phyloP scores from a whole-genome alignment of 768 basidiomycete genomes.

The Hygrophorus pudorinus region DNA sequence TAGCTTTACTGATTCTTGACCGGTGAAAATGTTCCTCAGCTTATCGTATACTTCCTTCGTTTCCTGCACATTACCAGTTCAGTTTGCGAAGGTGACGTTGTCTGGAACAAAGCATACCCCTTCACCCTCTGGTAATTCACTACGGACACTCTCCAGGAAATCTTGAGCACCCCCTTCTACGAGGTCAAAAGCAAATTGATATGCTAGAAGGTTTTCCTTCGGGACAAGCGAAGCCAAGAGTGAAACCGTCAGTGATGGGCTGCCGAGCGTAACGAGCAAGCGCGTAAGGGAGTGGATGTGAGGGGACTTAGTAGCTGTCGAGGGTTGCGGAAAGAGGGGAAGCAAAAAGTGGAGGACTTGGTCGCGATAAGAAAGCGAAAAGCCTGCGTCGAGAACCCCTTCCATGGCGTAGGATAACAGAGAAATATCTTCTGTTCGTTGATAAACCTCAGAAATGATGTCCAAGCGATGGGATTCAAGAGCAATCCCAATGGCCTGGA shows the following conservation, averaged over 20 bases:
- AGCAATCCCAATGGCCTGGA: constrained; percentile 88
- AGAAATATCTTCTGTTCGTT: constrained; percentile 61
- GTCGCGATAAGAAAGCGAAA: constrained; percentile 78
- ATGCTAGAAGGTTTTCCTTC: constrained; percentile 68
- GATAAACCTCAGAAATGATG: constrained; percentile 70
- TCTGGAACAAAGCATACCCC: constrained; percentile 31
- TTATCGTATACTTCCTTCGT: constrained; percentile 61
- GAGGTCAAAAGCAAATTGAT: constrained; percentile 93
- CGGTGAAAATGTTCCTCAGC: constrained; percentile 74
- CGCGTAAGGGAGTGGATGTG: constrained; percentile 80
- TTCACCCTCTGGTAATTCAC: constrained; percentile 56
- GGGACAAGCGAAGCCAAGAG: constrained; percentile 65
- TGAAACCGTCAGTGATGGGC: constrained; percentile 66
- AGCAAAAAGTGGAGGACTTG: constrained; percentile 71
- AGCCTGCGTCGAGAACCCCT: constrained; percentile 82
- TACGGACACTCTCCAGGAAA: constrained; percentile 72
- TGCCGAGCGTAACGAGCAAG: constrained; percentile 81
- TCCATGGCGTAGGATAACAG: constrained; percentile 89
- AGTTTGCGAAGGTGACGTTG: neutral
- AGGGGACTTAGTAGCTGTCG: constrained; percentile 59
- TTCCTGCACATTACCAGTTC: constrained; percentile 27
- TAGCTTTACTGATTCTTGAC: constrained; percentile 85
- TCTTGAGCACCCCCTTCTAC: constrained; percentile 92
- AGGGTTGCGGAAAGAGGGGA: constrained; percentile 76
- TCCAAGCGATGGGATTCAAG: constrained; percentile 87